Evolutionary conservation across 2,329 filamentous ascomycete species (phyloP).

Genomic region (Neospermospora avenae): DNA sequence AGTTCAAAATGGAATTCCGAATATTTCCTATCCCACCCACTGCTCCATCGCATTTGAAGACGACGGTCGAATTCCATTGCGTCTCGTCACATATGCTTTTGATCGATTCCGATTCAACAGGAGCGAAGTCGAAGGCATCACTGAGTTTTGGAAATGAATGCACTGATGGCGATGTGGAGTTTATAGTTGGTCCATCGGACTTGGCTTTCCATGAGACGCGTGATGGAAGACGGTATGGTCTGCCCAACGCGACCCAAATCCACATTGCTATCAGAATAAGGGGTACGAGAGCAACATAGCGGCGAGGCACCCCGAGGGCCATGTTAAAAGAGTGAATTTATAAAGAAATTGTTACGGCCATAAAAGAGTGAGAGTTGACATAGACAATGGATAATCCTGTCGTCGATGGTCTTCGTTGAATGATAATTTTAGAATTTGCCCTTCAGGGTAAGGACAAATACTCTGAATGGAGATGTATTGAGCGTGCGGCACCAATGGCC

Average conservation of each 20-base stretch:
- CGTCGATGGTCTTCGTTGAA: no score
- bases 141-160: background rate
- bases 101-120: slow-evolving; percentile 25
- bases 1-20: slow-evolving; percentile 33
- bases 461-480: no score
- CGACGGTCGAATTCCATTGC: slow-evolving; percentile 26
- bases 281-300: slow-evolving; percentile 13
- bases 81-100: slow-evolving; percentile 23
- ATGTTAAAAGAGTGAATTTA: no score
- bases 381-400: no score
- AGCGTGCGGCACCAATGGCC: no score
- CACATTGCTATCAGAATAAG: slow-evolving; percentile 14
- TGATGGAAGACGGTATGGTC: slow-evolving; percentile 17
- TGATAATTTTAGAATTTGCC: no score
- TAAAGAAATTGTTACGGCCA: no score
- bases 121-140: slow-evolving; percentile 21
- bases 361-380: no score
- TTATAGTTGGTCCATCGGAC: slow-evolving; percentile 11
- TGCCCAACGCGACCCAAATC: slow-evolving; percentile 21
- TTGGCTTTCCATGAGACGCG: slow-evolving; percentile 20
- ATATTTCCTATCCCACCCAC: slow-evolving; percentile 32
- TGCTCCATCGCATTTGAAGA: slow-evolving; percentile 28
- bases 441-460: no score
- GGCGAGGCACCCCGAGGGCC: slow-evolving; percentile 10
- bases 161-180: background rate